Base-by-base conservation (phyloP, 225 moss, liverwort and hornwort species). In the Antitrichia curtipendula region DNA sequence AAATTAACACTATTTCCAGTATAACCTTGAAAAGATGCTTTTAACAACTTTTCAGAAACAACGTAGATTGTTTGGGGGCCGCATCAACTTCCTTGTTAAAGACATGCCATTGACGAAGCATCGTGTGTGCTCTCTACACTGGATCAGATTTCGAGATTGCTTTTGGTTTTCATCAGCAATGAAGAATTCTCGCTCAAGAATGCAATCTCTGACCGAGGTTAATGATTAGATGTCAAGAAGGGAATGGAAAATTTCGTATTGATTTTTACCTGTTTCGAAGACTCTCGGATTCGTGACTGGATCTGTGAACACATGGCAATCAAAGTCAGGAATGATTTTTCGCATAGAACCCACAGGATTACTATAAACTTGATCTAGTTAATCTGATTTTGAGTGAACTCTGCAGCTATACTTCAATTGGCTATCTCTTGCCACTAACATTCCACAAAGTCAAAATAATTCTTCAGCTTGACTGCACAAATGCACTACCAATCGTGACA, bases 231-330 rank as follows among this genome's bases (percentile, higher is more conserved):
- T 10, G 53, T 10, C 56, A 36, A 38, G 69, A 69, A 53, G 38
- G 21, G 20, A 45, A 60, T 60, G 59, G 8, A 22, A 18, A 52
- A 36, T 8, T 59, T 52, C 54, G 83, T 36, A n/a, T 38, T 16
- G 36, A 80, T 24, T 10, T 15, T 76, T 82, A 93, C 92, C 92
- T 90, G 85, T 79, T 91, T 88, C 89, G 61, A 83, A 82, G 21
- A 54, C 32, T 73, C 79, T 82, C 34, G 79, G 79, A 53, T 76
- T 93, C 2, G 34, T 58, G 50, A 52, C 59, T 52, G 80, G 63
- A 40, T 86, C 91, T 93, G 91, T 31, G 49, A 50, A 56, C 73
- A 24, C 38, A 49, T 41, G 32, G 36, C 62, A 90, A 85, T 13
- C 61, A 70, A 86, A 80, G 63, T 88, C 41, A 83, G 49, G 19